These are phyloP conservation scores for Ganoderma boninense DNA, from an alignment of 1,284 basidiomycete genomes.

Conservation along the genomic window DNA sequence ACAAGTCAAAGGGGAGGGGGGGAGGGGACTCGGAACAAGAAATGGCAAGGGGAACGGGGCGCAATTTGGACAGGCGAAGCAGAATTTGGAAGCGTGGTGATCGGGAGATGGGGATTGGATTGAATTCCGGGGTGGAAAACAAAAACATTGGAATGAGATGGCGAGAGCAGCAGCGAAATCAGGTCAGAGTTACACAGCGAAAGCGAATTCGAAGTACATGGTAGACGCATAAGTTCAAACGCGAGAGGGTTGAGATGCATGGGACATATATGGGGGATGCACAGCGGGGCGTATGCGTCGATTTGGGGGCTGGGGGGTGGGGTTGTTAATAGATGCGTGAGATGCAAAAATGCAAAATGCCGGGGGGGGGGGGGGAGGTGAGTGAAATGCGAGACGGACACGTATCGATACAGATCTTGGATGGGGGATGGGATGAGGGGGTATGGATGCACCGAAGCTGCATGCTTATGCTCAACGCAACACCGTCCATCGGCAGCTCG, in stretches of 20 bases:
- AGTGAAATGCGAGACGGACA: slow-evolving; percentile 26
- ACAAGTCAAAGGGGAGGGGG: background rate
- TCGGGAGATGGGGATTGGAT: background rate
- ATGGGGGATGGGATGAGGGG: slow-evolving; percentile 17
- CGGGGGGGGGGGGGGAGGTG: too few species aligned
- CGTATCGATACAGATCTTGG: slow-evolving; percentile 28
- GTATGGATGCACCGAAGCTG: slow-evolving; percentile 18
- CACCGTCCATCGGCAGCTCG: slow-evolving; percentile 17
- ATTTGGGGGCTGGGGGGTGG: background rate
- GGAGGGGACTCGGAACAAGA: background rate
- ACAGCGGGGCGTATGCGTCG: background rate
- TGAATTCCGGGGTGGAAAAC: background rate
- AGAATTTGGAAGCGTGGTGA: too few species aligned
- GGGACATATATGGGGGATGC: background rate
- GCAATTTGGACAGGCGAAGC: background rate
- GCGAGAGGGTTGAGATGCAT: slow-evolving; percentile 12
- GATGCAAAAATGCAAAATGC: slow-evolving; percentile 23
- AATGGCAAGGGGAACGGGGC: background rate
- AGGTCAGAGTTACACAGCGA: slow-evolving; percentile 32
- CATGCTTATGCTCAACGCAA: slow-evolving; percentile 23
- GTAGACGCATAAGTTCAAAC: slow-evolving; percentile 37
- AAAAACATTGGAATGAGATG: background rate
- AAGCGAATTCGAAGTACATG: slow-evolving; percentile 36
- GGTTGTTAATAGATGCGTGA: slow-evolving; percentile 15
- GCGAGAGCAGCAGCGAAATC: slow-evolving; percentile 30